Evolutionary conservation across 2,329 filamentous ascomycete genomes (phyloP).

Genomic region (Lomentospora prolificans): DNA sequence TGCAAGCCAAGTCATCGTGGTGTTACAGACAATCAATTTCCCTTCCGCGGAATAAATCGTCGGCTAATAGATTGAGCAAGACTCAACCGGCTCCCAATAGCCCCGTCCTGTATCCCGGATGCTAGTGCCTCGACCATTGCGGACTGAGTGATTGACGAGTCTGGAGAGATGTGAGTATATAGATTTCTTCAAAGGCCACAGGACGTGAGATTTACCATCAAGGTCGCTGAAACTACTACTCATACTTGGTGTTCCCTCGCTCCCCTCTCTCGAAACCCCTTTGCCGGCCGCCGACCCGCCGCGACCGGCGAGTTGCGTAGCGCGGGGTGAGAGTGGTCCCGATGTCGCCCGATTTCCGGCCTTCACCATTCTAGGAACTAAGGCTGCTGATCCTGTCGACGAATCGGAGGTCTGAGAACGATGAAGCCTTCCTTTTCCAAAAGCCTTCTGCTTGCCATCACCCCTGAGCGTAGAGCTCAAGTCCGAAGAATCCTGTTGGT

Average conservation of each 20-base stretch:
- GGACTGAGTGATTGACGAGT: slow-evolving; percentile 71
- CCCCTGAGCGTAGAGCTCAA: slow-evolving; percentile 43
- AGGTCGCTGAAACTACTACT: slow-evolving; percentile 81
- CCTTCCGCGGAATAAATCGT: slow-evolving; percentile 10
- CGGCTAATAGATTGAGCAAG: slow-evolving; percentile 11
- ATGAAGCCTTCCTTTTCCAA: slow-evolving; percentile 26
- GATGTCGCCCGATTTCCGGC: slow-evolving; percentile 24
- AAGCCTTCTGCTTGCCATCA: slow-evolving; percentile 19
- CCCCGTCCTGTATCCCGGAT: slow-evolving; percentile 57
- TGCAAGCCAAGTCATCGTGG: neutral
- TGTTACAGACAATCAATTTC: neutral
- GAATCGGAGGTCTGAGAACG: slow-evolving; percentile 54
- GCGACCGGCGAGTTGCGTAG: slow-evolving; percentile 45
- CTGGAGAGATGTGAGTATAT: slow-evolving; percentile 26
- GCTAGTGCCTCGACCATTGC: slow-evolving; percentile 70
- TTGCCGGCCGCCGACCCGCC: slow-evolving; percentile 42
- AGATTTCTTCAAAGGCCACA: neutral
- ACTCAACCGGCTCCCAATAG: slow-evolving; percentile 38
- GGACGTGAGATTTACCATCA: slow-evolving; percentile 44
- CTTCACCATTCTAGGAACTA: slow-evolving; percentile 21
- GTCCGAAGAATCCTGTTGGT: slow-evolving; percentile 32
- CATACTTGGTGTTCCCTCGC: slow-evolving; percentile 69
- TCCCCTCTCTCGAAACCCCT: slow-evolving; percentile 48
- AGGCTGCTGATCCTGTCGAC: slow-evolving; percentile 43
- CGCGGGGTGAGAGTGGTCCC: slow-evolving; percentile 47